Conservation (phyloP, 1,284 basidiomycete species). For the Ceratorhiza oryzae-sativae region DNA sequence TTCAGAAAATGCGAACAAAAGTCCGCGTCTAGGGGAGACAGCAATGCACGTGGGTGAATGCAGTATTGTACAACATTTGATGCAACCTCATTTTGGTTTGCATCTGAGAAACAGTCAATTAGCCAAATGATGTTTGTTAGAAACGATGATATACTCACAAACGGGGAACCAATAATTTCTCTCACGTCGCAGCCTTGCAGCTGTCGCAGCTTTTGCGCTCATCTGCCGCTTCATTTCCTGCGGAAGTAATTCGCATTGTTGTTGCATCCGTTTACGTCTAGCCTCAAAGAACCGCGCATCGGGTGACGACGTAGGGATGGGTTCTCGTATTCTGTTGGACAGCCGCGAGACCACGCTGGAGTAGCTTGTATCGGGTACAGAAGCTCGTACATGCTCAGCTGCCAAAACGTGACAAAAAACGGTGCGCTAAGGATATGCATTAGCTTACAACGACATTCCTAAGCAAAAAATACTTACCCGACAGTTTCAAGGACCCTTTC, state of each 20-base stretch:
- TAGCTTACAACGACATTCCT: slow-evolving; percentile 6
- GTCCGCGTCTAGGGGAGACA: slow-evolving; percentile 96
- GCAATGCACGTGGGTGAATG: slow-evolving; percentile 87
- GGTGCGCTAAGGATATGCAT: slow-evolving; percentile 63
- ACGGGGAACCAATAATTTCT: slow-evolving; percentile 89
- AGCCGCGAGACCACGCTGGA: slow-evolving; percentile 58
- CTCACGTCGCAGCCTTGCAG: slow-evolving; percentile 69
- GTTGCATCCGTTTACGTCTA: slow-evolving; percentile 37
- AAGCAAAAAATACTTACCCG: slow-evolving; percentile 61
- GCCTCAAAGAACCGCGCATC: slow-evolving; percentile 39
- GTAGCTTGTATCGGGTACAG: slow-evolving; percentile 71
- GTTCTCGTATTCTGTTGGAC: slow-evolving; percentile 36
- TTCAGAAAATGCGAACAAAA: slow-evolving; percentile 93
- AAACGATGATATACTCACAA: slow-evolving; percentile 54
- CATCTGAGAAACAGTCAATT: slow-evolving; percentile 19
- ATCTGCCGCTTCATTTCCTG: slow-evolving; percentile 81
- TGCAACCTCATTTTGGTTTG: slow-evolving; percentile 34
- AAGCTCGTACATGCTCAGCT: slow-evolving; percentile 88
- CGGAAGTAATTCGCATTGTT: slow-evolving; percentile 51
- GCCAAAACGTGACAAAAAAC: slow-evolving; percentile 96
- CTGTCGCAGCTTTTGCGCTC: slow-evolving; percentile 51
- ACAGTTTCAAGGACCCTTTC: slow-evolving; percentile 68
- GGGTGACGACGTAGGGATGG: slow-evolving; percentile 17
- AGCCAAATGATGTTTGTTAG: not conserved
- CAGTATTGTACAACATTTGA: slow-evolving; percentile 82